Evolutionary conservation across 2,329 filamentous ascomycete genomes (phyloP), one percentile per base, ranked within the genome.

Genomic region (Dendrostoma leiphaemia): DNA sequence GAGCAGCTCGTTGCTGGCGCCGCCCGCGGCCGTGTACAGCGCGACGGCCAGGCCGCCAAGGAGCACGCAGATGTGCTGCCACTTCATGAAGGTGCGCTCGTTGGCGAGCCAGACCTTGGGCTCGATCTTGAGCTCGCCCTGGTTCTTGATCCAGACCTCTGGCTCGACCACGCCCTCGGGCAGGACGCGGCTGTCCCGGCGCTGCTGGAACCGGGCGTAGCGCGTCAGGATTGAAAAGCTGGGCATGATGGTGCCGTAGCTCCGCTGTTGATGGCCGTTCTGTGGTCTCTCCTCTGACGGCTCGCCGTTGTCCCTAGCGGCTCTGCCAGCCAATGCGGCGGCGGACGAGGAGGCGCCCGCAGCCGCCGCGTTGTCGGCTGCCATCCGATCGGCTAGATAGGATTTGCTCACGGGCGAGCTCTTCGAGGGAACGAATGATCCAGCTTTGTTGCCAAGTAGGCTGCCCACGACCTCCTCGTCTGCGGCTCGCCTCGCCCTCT

Each of bases 61-160:
- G 13, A 99, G 79, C 46, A 99, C 84, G 58, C 85, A 88, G 65
- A 99, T 91, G 70, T 97, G 92, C 76, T 97, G 90, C 94, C 94
- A 99, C 72, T 97, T 97, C 71, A 99, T 87, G 69, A 97, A 99
- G 0, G 94, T 99, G 58, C 94, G 88, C 74, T 99, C 93, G 71
- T 99, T 99, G 51, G 94, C 94, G 54, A 99, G 86, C 93, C 94
- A 99, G 28, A 99, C 93, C 73, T 99, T 99, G 58, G 91, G 91
- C 74, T 99, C 94, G 54, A 99, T 91, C 67, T 91, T 89, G 60
- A 97, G 82, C 32, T 91, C 89, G 3, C 94, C 93, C 31, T 88
- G 83, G 71, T 99, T 95, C 76, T 99, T 99, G 78, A 99, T 90
- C 86, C 93, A 95, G 61, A 85, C 80, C 8, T 82, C 84, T 2